Conservation (phyloP, 495 filamentous ascomycete species). For the Rhypophila decipiens region DNA sequence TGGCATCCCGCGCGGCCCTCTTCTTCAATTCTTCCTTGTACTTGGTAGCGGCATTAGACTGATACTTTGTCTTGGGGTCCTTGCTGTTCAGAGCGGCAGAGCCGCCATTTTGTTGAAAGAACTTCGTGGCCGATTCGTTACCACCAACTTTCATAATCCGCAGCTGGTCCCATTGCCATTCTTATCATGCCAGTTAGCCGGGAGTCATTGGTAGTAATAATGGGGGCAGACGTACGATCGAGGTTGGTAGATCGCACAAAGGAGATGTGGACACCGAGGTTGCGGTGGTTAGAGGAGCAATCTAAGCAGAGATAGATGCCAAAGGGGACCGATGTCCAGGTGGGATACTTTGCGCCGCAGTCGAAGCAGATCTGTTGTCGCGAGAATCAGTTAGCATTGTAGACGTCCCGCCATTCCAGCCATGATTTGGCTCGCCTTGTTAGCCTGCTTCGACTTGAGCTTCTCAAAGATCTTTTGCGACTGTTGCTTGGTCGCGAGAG, state of each 20-base stretch:
- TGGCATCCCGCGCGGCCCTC: slow-evolving; percentile 70
- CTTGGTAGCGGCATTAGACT: slow-evolving; percentile 80
- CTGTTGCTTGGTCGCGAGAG: slow-evolving; percentile 81
- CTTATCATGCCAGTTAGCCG: slow-evolving; percentile 35
- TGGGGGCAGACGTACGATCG: slow-evolving; percentile 66
- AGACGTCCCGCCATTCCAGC: no score
- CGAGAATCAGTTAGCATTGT: not conserved
- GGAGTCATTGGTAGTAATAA: not conserved
- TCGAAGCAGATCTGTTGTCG: slow-evolving; percentile 82
- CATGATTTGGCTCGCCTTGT: slow-evolving; percentile 85
- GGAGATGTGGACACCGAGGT: slow-evolving; percentile 89
- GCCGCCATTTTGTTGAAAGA: slow-evolving; percentile 92
- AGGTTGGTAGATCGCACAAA: slow-evolving; percentile 98
- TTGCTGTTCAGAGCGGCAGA: slow-evolving; percentile 91
- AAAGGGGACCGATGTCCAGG: slow-evolving; percentile 95
- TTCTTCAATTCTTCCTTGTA: slow-evolving; percentile 94
- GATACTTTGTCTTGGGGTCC: slow-evolving; percentile 93
- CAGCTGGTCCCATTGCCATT: slow-evolving; percentile 99
- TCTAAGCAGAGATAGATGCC: slow-evolving; percentile 98
- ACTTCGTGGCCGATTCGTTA: slow-evolving; percentile 97
- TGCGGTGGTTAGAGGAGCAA: slow-evolving; percentile 88
- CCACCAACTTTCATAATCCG: slow-evolving; percentile 98
- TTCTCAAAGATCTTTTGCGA: slow-evolving; percentile 98
- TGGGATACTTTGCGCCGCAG: slow-evolving; percentile 93
- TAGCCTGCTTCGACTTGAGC: slow-evolving; percentile 84